A percentile compares a stretch with the other conserved stretches of the same genome.
These are phyloP conservation scores for Coemansia sp. DNA, from an alignment of 192 early-diverging fungal species.

Conservation along the genomic window DNA sequence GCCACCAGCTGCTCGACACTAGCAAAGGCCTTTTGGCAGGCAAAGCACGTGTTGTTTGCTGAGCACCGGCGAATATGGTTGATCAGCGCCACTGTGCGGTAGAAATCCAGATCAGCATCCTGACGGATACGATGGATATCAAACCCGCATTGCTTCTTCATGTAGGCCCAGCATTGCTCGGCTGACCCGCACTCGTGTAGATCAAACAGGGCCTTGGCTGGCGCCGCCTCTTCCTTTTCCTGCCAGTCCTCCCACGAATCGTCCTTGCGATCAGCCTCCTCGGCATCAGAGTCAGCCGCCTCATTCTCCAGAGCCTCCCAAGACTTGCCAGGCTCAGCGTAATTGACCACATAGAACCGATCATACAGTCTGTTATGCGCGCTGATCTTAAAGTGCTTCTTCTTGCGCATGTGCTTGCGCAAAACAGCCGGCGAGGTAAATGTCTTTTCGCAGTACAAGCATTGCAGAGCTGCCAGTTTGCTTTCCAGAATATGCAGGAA, in stretches of 20 bases:
- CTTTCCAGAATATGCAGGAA: conserved; percentile 73
- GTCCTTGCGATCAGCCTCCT: conserved; percentile 21
- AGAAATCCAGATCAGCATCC: conserved; percentile 67
- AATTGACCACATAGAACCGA: conserved; percentile 92
- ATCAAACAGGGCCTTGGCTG: conserved; percentile 82
- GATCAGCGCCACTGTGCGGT: conserved; percentile 77
- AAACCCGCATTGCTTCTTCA: conserved; percentile 72
- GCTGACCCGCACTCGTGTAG: conserved; percentile 57
- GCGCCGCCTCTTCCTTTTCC: conserved; percentile 56
- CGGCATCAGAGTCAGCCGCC: conserved; percentile 65
- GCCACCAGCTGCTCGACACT: conserved; percentile 41
- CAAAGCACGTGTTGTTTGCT: conserved; percentile 62
- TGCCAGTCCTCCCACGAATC: conserved; percentile 80
- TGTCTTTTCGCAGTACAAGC: conserved; percentile 91
- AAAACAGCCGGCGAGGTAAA: conserved; percentile 84
- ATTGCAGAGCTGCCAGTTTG: conserved; percentile 70
- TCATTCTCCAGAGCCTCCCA: conserved; percentile 87
- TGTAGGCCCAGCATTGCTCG: conserved; percentile 65
- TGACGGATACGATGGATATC: conserved; percentile 61
- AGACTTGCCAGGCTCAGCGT: conserved; percentile 84
- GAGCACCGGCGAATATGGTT: conserved; percentile 79
- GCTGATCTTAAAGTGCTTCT: conserved; percentile 96
- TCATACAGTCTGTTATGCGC: conserved; percentile 87
- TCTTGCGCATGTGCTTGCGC: conserved; percentile 97
- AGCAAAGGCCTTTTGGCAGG: conserved; percentile 58